Evolutionary conservation across 2,329 filamentous ascomycete species (phyloP), one percentile per base, ranked within the genome.

Genomic region (Colletotrichum sp.): DNA sequence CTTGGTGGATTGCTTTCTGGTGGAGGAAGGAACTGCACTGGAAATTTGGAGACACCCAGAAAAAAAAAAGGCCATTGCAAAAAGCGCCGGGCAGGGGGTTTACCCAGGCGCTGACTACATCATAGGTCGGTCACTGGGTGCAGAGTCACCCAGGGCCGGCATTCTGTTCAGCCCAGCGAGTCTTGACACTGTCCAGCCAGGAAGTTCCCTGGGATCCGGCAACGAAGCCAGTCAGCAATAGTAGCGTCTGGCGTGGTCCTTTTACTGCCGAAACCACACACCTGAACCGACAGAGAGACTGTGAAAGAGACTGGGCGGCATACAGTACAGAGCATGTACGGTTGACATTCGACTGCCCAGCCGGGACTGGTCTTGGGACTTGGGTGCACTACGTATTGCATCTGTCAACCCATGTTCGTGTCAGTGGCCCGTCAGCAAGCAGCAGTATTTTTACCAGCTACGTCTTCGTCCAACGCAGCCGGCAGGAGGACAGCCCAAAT

Each of bases 71-170:
- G 7, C 24, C 69, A 58, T 65, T 65, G 16, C 26, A 43, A 69
- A 69, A 61, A 63, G 59, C 38, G 62, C 12, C 73, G 36, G 38
- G 62, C 73, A 72, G 67, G 69, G 73, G 62, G 62, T 38, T 56
- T 55, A 62, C 38, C 62, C 72, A 72, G 62, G 30, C 69, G 38
- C 52, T 13, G 48, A 68, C 38, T 73, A 73, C 73, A 75, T 75
- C 73, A 75, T 75, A 62, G 63, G 58, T 52, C 32, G 73, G 58
- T 75, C 73, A 72, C 34, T n/a, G 28, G 69, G 24, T 34, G 24
- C 32, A 48, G 18, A n/a, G 32, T 26, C 32, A 28, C 62, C 21
- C 13, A 62, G 61, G 61, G 59, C 43, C 36, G 21, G 61, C 24
- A 73, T 21, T 30, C 26, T 58, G 21, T 8, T 24, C 8, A 55